Evolutionary conservation across 2,329 filamentous ascomycete species (phyloP).

Genomic region (Scorias spongiosa): DNA sequence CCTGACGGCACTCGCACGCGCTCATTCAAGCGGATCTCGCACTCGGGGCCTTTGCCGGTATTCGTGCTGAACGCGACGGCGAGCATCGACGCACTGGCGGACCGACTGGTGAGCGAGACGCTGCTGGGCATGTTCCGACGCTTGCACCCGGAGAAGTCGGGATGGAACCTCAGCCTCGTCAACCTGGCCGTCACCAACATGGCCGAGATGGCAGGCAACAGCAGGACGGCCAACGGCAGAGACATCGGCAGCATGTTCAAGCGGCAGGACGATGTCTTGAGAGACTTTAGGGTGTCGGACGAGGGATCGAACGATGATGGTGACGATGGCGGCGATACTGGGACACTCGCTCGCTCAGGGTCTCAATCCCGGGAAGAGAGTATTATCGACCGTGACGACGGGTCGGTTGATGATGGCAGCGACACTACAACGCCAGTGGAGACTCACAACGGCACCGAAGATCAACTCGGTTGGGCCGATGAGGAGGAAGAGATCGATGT

Average conservation of each 20-base stretch:
- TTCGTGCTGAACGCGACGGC: conserved; percentile 56
- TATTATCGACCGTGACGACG: not conserved
- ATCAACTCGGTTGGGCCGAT: conserved; percentile 1
- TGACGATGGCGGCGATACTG: conserved; percentile 1
- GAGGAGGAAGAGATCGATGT: conserved; percentile 6
- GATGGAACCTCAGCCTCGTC: conserved; percentile 69
- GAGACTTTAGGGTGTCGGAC: conserved; percentile 48
- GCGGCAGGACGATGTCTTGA: conserved; percentile 51
- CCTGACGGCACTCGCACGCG: conserved; percentile 40
- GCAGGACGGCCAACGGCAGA: conserved; percentile 38
- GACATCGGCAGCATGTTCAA: conserved; percentile 77
- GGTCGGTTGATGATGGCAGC: not conserved
- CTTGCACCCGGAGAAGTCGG: conserved; percentile 51
- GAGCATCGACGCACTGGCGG: conserved; percentile 43
- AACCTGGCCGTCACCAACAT: conserved; percentile 86
- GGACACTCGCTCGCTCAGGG: not conserved
- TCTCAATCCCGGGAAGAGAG: not conserved
- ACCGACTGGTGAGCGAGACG: conserved; percentile 53
- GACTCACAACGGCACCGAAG: not conserved
- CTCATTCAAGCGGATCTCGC: conserved; percentile 56
- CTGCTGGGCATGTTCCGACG: conserved; percentile 59
- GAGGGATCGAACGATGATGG: conserved; percentile 1
- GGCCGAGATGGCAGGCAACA: conserved; percentile 32
- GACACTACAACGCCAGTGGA: not conserved
- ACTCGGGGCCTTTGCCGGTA: conserved; percentile 55